Evolutionary conservation across 352 stramenopile genomes (phyloP).

Genomic region (Pythium graminicola): DNA sequence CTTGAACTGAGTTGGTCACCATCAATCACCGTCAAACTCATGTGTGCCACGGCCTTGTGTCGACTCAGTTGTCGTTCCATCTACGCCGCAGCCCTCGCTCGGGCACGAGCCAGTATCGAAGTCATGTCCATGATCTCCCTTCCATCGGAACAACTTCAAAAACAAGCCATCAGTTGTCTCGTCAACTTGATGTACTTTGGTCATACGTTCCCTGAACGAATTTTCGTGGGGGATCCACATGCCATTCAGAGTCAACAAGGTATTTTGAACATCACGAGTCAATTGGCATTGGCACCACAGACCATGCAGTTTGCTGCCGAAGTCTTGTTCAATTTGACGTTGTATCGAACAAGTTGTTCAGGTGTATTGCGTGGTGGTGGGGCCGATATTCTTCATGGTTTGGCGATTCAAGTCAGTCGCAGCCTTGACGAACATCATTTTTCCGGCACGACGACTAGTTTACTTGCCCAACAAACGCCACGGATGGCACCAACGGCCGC

Average conservation of each 20-base stretch:
- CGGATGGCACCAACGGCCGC: slow-evolving; percentile 3
- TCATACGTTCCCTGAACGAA: slow-evolving; percentile 55
- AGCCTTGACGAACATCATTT: slow-evolving; percentile 30
- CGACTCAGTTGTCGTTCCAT: slow-evolving; percentile 36
- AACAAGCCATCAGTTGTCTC: slow-evolving; percentile 54
- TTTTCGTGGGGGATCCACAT: slow-evolving; percentile 68
- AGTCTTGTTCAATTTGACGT: slow-evolving; percentile 64
- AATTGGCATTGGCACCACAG: slow-evolving; percentile 28
- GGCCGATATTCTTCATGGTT: slow-evolving; percentile 45
- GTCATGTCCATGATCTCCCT: slow-evolving; percentile 63
- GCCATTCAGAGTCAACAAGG: slow-evolving; percentile 61
- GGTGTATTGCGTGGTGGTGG: slow-evolving; percentile 47
- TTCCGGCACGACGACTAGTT: slow-evolving; percentile 12
- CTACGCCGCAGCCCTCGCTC: slow-evolving; percentile 34
- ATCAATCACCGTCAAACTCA: slow-evolving; percentile 57
- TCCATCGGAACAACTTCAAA: slow-evolving; percentile 45
- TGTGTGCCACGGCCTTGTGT: slow-evolving; percentile 58
- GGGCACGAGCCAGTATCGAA: slow-evolving; percentile 48
- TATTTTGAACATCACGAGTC: slow-evolving; percentile 52
- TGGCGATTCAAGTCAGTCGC: slow-evolving; percentile 43
- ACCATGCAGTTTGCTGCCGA: slow-evolving; percentile 57
- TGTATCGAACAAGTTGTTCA: slow-evolving; percentile 50
- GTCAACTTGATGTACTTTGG: slow-evolving; percentile 66
- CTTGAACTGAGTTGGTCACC: slow-evolving; percentile 68
- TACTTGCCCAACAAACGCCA: slow-evolving; percentile 13